Conservation (phyloP, 495 filamentous ascomycete species). For the Apiosordaria backusii region DNA sequence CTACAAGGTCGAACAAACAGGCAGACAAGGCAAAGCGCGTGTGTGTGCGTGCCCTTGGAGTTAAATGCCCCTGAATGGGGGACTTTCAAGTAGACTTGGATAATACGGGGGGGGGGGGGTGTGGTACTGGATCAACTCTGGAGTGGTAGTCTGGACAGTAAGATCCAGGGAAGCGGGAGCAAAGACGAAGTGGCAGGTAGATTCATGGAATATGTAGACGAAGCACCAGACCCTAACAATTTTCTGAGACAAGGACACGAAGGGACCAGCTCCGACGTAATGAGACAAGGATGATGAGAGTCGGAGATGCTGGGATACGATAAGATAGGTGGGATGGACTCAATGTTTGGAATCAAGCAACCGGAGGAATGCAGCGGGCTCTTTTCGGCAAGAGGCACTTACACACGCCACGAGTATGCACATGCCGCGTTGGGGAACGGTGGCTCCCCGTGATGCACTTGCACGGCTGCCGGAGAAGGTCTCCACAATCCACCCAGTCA, state of each 20-base stretch:
- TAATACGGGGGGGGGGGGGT: neutral
- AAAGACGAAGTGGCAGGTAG: slow-evolving; percentile 1
- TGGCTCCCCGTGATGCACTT: slow-evolving; percentile 4
- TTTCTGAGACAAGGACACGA: neutral
- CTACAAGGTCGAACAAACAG: neutral
- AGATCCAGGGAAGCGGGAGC: neutral
- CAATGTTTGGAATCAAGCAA: neutral
- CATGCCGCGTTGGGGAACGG: neutral
- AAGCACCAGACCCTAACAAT: slow-evolving; percentile 1
- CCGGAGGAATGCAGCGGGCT: neutral
- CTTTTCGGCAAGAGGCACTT: neutral
- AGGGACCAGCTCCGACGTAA: neutral
- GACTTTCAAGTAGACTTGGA: slow-evolving; percentile 18
- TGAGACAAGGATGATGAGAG: slow-evolving; percentile 3
- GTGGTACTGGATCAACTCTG: slow-evolving; percentile 13
- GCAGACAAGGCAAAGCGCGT: slow-evolving; percentile 11
- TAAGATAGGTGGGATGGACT: slow-evolving; percentile 1
- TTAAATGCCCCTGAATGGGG: slow-evolving; percentile 28
- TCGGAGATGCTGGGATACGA: neutral
- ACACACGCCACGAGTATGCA: neutral
- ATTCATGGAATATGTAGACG: neutral
- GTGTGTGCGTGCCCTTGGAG: slow-evolving; percentile 13
- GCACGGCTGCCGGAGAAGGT: slow-evolving; percentile 4
- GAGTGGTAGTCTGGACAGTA: neutral
- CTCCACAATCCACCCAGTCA: slow-evolving; percentile 3